Conservation (phyloP, 2,329 filamentous ascomycete species). For the Colletotrichum sp. region DNA sequence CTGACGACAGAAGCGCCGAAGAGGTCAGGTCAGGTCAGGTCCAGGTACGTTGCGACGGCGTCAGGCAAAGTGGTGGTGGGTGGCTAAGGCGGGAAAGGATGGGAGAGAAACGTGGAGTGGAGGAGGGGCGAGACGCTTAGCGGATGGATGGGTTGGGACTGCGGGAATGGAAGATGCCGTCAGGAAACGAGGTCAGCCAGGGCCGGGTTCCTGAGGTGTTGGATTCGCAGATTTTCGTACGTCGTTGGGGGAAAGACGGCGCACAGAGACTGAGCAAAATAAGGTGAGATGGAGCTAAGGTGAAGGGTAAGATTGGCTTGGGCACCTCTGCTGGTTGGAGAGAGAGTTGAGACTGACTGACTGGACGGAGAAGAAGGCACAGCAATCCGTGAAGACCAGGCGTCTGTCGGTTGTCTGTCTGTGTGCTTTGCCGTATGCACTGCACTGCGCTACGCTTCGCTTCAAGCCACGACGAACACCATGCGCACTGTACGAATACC, state of each 20-base stretch:
- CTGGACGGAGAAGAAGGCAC: not conserved
- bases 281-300: not conserved
- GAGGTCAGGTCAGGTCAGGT: not conserved
- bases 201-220: not conserved
- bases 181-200: not conserved
- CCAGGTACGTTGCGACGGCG: not conserved
- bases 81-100: not conserved
- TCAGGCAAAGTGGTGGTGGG: not conserved
- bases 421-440: not conserved
- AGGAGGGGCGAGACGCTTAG: not conserved
- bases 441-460: not conserved
- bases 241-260: not conserved
- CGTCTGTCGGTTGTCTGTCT: not conserved
- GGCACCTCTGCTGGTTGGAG: not conserved
- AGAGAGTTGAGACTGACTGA: not conserved
- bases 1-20: not conserved
- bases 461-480: not conserved
- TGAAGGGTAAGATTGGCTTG: not conserved
- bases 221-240: not conserved
- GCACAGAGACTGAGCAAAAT: not conserved
- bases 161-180: not conserved
- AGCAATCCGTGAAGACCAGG: not conserved
- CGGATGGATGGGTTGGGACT: not conserved
- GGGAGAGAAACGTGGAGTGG: not conserved
- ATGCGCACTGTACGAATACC: constrained; percentile 9